Conservation (phyloP, 116 monocot genomes). For the Posidonia oceanica region DNA sequence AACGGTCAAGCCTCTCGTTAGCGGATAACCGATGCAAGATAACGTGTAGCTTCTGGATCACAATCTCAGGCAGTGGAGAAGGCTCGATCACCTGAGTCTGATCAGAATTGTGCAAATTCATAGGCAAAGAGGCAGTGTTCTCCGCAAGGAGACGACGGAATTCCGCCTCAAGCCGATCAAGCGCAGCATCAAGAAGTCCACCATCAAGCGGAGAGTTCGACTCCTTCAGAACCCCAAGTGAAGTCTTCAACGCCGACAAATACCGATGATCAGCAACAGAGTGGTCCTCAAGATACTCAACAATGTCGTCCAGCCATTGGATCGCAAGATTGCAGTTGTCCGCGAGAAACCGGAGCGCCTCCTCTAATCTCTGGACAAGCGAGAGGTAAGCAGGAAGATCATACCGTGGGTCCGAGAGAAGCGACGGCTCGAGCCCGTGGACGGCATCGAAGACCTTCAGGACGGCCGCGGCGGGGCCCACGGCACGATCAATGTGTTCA, state of each 20-base stretch:
- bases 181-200: conserved; percentile 36
- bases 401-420: conserved; percentile 37
- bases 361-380: conserved; percentile 50
- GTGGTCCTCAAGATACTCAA: conserved; percentile 58
- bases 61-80: conserved; percentile 29
- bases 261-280: conserved; percentile 51
- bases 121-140: conserved; percentile 23
- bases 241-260: conserved; percentile 19
- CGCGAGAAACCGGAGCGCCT: conserved; percentile 65
- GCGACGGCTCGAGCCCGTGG: conserved; percentile 60
- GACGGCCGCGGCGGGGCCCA: conserved; percentile 62
- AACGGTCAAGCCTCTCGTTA: conserved; percentile 30
- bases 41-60: conserved; percentile 30
- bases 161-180: conserved; percentile 33
- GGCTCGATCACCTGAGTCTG: conserved; percentile 17
- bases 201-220: conserved; percentile 27
- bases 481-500: conserved; percentile 70
- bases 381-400: conserved; percentile 60
- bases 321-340: conserved; percentile 74
- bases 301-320: conserved; percentile 80
- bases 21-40: conserved; percentile 41
- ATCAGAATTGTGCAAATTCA: conserved; percentile 2
- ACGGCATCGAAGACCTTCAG: conserved; percentile 87
- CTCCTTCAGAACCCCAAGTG: conserved; percentile 3
- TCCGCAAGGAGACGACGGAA: conserved; percentile 58